phyloP scores from a whole-genome alignment of 257 asterid genomes.

The Przewalskia tangutica region DNA sequence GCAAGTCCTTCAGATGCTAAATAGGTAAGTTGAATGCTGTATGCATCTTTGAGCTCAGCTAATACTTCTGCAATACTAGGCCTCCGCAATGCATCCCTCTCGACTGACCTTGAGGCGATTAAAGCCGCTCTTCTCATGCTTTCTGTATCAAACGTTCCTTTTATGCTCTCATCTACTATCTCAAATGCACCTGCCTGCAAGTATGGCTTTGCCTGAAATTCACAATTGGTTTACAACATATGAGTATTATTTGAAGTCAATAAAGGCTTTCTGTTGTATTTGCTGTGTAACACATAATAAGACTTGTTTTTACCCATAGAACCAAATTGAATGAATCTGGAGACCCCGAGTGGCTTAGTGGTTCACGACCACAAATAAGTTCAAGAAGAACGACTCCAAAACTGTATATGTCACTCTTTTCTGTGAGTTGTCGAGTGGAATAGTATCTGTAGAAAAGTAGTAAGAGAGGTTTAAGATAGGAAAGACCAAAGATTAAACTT shows the following conservation, averaged over 20 bases:
- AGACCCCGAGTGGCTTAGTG: constrained; percentile 73
- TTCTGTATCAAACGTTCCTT: constrained; percentile 65
- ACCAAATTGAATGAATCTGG: constrained; percentile 93
- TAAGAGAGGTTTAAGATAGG: not conserved
- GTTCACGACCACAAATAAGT: constrained; percentile 92
- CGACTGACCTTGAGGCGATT: constrained; percentile 82
- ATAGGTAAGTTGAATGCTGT: constrained; percentile 66
- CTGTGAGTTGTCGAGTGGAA: constrained; percentile 80
- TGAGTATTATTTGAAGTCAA: not conserved
- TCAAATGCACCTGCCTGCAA: constrained; percentile 92
- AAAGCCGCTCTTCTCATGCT: constrained; percentile 78
- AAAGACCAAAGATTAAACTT: not conserved
- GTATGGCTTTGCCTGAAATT: constrained; percentile 89
- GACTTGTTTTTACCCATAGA: constrained; percentile 51
- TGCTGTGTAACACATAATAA: not conserved
- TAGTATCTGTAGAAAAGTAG: constrained; percentile 49
- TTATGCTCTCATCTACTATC: constrained; percentile 73
- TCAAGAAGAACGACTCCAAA: constrained; percentile 93
- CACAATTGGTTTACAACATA: not conserved
- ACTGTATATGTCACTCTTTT: constrained; percentile 84
- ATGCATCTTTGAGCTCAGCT: constrained; percentile 73
- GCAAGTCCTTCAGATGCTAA: constrained; percentile 46
- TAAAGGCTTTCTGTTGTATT: not conserved
- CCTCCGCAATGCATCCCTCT: constrained; percentile 74
- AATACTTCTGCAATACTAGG: constrained; percentile 62